Evolutionary conservation across 2,329 filamentous ascomycete genomes (phyloP).

Genomic region (Zymoseptoria ardabiliae): DNA sequence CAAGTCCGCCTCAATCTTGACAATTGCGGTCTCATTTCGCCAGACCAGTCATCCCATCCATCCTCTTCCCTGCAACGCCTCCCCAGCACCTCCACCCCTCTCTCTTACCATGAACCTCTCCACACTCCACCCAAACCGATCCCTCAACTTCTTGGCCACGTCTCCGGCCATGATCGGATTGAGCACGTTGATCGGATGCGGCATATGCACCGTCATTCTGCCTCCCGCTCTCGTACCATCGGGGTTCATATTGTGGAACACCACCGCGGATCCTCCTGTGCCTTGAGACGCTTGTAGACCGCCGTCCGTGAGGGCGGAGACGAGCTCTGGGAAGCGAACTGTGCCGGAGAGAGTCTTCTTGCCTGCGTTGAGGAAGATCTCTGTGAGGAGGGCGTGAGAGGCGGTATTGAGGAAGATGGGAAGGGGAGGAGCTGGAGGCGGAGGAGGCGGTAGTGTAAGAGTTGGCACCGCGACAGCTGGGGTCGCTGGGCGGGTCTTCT

Average conservation of each 20-base stretch:
- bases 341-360: background rate
- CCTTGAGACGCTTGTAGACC: background rate
- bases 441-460: background rate
- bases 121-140: background rate
- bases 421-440: background rate
- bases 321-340: conserved; percentile 4
- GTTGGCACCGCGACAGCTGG: background rate
- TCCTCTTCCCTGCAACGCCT: background rate
- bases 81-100: background rate
- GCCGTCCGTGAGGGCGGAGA: conserved; percentile 1
- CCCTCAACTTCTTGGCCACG: conserved; percentile 1
- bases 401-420: background rate
- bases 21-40: too few relatives aligned
- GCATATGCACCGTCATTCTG: conserved; percentile 3
- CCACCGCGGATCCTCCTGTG: background rate
- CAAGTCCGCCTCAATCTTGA: too few relatives aligned
- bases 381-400: background rate
- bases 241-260: background rate
- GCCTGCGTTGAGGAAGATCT: conserved; percentile 4
- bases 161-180: conserved; percentile 3
- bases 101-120: conserved; percentile 1
- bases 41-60: background rate
- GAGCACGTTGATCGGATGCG: background rate
- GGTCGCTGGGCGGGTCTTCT: conserved; percentile 5
- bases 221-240: background rate